Conservation (phyloP, 176 grass and related monocot genomes). For the Dendrocalamus sinicus region DNA sequence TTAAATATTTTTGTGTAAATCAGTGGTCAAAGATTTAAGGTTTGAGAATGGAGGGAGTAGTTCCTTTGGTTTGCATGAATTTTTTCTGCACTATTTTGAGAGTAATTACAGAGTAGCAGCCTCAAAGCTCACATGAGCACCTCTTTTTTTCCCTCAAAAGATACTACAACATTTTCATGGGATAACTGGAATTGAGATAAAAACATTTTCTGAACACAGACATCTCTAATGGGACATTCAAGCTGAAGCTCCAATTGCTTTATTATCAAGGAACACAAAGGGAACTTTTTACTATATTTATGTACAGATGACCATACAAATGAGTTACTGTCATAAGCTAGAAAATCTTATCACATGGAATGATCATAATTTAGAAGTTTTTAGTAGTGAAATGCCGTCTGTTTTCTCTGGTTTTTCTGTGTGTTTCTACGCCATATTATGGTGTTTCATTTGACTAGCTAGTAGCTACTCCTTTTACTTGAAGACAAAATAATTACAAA, state of each 20-base stretch:
- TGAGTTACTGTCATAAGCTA: neutral
- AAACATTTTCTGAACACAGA: neutral
- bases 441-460: neutral
- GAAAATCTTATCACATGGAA: neutral
- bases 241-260: neutral
- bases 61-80: constrained; percentile 11
- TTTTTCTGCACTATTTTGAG: neutral
- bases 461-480: neutral
- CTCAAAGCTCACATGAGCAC: neutral
- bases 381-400: constrained; percentile 10
- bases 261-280: neutral
- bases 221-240: neutral
- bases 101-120: neutral
- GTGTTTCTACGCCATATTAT: no score
- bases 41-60: neutral
- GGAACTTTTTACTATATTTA: neutral
- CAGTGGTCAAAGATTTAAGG: neutral
- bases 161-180: neutral
- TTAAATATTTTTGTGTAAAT: neutral
- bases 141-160: constrained; percentile 1
- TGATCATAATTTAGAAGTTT: neutral
- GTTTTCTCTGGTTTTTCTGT: neutral
- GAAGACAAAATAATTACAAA: neutral
- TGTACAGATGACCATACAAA: neutral
- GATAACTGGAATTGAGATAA: neutral